Percentiles rank a stretch among this genome's conserved stretches.
These are phyloP conservation scores for Populus euphratica DNA, from an alignment of 345 rosid genomes.

Conservation along the genomic window DNA sequence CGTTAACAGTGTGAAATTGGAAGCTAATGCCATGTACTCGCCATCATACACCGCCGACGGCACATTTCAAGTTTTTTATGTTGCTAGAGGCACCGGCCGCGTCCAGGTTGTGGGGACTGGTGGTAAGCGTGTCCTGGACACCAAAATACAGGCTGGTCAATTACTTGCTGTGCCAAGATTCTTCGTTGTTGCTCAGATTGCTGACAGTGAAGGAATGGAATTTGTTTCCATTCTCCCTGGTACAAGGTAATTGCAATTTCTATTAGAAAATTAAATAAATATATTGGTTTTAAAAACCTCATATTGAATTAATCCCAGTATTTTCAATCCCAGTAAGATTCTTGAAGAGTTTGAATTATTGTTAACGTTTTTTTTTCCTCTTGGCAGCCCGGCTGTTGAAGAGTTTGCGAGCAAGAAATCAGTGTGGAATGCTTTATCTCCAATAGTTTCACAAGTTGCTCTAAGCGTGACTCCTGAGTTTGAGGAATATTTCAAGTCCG, in stretches of 20 bases:
- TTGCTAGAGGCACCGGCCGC: conserved; percentile 20
- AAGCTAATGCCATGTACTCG: conserved; percentile 22
- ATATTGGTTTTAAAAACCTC: no score
- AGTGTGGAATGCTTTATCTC: conserved; percentile 17
- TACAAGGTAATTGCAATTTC: background rate
- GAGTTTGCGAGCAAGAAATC: conserved; percentile 20
- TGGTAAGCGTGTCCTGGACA: conserved; percentile 24
- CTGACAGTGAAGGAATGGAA: conserved; percentile 22
- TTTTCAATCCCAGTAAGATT: no score
- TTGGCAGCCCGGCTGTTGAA: conserved; percentile 11
- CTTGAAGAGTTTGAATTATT: background rate
- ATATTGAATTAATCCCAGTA: no score
- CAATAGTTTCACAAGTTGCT: conserved; percentile 16
- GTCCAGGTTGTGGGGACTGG: conserved; percentile 27
- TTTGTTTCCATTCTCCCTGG: conserved; percentile 19
- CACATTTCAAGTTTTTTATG: conserved; percentile 9
- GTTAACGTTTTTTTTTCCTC: no score
- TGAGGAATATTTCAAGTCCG: conserved; percentile 4
- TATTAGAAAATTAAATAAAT: no score
- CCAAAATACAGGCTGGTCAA: conserved; percentile 21
- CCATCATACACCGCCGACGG: conserved; percentile 9
- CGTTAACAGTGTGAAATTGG: conserved; percentile 7
- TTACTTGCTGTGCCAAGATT: conserved; percentile 30
- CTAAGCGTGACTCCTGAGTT: conserved; percentile 17
- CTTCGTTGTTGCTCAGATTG: conserved; percentile 13